A percentile compares a stretch with the other conserved stretches of the same genome.
Evolutionary conservation across 1,284 basidiomycete genomes (phyloP).

Genomic region (Fistulinella staudtii): DNA sequence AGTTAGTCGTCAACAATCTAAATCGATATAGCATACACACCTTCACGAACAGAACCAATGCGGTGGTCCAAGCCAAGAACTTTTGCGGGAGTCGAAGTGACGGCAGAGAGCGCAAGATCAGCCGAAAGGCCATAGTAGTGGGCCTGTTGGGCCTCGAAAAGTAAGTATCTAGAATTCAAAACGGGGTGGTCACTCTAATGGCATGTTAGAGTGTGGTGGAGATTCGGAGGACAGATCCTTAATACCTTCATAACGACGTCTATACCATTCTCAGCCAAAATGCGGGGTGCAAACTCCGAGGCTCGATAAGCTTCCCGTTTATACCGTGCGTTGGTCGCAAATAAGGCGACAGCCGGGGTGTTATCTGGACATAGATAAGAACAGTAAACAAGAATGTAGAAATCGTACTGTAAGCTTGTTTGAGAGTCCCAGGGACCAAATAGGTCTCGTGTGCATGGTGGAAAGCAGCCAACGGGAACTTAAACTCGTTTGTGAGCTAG

Average conservation of each 20-base stretch:
- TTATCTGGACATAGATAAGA: slow-evolving; percentile 29
- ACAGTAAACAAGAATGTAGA: not conserved
- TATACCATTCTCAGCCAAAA: slow-evolving; percentile 72
- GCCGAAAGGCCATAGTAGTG: slow-evolving; percentile 68
- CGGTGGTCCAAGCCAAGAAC: slow-evolving; percentile 79
- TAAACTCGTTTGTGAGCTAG: slow-evolving; percentile 76
- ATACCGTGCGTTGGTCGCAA: slow-evolving; percentile 66
- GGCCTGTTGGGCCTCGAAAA: slow-evolving; percentile 86
- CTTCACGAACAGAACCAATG: slow-evolving; percentile 69
- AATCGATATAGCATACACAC: slow-evolving; percentile 31
- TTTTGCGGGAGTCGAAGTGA: slow-evolving; percentile 76
- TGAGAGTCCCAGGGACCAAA: slow-evolving; percentile 71
- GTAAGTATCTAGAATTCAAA: slow-evolving; percentile 72
- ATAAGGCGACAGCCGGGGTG: slow-evolving; percentile 70
- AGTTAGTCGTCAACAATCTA: slow-evolving; percentile 12
- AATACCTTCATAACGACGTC: slow-evolving; percentile 74
- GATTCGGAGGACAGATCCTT: not conserved
- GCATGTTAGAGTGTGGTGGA: slow-evolving; percentile 2
- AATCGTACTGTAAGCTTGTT: slow-evolving; percentile 59
- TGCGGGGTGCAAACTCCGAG: slow-evolving; percentile 79
- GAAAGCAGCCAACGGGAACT: slow-evolving; percentile 71
- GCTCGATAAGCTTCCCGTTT: slow-evolving; percentile 86
- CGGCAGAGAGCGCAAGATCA: slow-evolving; percentile 63
- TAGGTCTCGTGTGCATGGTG: slow-evolving; percentile 83
- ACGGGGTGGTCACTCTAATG: slow-evolving; percentile 69